Conservation (phyloP, 257 asterid genomes). For the Sherardia arvensis region DNA sequence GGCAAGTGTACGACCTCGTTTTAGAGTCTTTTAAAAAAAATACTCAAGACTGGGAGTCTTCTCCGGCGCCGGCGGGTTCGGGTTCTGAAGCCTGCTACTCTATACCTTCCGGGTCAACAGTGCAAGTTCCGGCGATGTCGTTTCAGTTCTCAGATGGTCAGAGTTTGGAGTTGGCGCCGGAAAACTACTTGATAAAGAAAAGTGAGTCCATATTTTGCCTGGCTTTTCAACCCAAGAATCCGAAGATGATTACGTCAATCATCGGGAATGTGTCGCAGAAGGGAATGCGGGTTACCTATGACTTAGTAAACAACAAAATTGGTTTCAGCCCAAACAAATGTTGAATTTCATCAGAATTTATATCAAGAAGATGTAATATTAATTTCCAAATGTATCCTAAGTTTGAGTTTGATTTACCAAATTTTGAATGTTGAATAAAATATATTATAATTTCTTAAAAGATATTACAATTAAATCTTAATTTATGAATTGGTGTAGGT, state of each 20-base stretch:
- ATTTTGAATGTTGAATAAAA: no score
- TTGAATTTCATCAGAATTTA: no score
- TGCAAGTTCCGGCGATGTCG: background rate
- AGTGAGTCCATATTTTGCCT: conserved; percentile 5
- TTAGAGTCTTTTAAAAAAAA: conserved; percentile 3
- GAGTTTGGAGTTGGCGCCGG: conserved; percentile 22
- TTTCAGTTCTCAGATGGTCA: background rate
- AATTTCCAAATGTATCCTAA: no score
- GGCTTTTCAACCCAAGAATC: background rate
- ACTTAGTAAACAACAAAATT: background rate
- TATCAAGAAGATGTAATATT: no score
- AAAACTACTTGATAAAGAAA: conserved; percentile 46
- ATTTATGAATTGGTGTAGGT: no score
- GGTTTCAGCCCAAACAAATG: background rate
- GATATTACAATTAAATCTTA: no score
- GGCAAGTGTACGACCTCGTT: background rate
- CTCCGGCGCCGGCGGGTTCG: background rate
- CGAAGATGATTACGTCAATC: background rate
- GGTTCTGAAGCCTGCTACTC: background rate
- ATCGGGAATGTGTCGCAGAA: background rate
- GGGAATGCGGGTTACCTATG: background rate
- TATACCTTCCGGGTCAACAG: background rate
- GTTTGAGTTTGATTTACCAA: no score
- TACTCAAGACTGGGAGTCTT: background rate
- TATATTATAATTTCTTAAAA: no score